Percentiles rank a stretch among this genome's conserved stretches.
Evolutionary conservation across 306 rosid species (phyloP).

Genomic region (Canavalia gladiata): DNA sequence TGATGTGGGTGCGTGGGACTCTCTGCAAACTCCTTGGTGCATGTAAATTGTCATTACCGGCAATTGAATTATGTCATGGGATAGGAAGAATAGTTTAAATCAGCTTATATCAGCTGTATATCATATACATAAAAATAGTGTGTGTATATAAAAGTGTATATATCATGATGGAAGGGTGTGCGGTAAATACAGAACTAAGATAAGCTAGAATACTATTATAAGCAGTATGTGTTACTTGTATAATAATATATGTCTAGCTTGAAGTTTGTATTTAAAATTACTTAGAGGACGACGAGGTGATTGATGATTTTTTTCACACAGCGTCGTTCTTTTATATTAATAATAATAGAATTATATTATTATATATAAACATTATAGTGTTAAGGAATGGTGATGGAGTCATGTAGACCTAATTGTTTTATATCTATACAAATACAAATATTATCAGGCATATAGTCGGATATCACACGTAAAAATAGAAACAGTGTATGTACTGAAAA

Average conservation of each 20-base stretch:
- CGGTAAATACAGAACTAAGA: background rate
- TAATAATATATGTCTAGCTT: background rate
- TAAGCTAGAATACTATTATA: background rate
- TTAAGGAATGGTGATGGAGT: background rate
- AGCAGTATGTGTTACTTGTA: background rate
- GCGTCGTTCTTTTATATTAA: too few relatives aligned
- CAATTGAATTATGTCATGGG: background rate
- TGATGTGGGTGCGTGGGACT: slow-evolving; percentile 61
- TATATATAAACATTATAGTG: background rate
- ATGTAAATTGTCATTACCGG: slow-evolving; percentile 21
- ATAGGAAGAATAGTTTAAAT: background rate
- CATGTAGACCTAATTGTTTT: background rate
- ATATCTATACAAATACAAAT: too few relatives aligned
- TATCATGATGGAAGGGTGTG: background rate
- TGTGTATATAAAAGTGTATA: background rate
- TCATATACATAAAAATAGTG: background rate
- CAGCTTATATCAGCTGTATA: too few relatives aligned
- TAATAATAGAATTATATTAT: background rate
- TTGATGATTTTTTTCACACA: too few relatives aligned
- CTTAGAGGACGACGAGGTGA: too few relatives aligned
- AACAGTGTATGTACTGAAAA: too few relatives aligned
- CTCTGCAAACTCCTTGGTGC: slow-evolving; percentile 70
- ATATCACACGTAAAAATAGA: too few relatives aligned
- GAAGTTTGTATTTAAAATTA: too few relatives aligned
- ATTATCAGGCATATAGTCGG: too few relatives aligned